phyloP scores from a whole-genome alignment of 306 rosid species.

The Cicer chorassanicum region DNA sequence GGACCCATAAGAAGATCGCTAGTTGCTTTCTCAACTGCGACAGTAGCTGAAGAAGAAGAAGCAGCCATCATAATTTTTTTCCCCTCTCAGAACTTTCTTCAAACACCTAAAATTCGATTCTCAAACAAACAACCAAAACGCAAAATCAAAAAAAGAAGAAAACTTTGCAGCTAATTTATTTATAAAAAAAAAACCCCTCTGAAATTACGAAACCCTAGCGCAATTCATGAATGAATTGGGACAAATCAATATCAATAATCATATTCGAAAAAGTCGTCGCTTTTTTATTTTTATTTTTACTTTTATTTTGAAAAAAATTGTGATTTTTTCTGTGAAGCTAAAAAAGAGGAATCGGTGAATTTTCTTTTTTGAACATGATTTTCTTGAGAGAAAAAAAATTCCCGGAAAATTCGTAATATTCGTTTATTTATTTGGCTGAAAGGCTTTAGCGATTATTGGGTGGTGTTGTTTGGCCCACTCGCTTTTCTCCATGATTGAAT shows the following conservation, averaged over 20 bases:
- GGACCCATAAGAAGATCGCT: conserved; percentile 98
- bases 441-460: conserved; percentile 40
- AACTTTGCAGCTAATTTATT: conserved; percentile 33
- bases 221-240: conserved; percentile 43
- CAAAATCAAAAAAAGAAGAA: conserved; percentile 24
- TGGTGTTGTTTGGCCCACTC: conserved; percentile 40
- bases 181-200: conserved; percentile 18
- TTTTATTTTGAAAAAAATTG: background rate
- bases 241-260: background rate
- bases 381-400: conserved; percentile 20
- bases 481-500: background rate
- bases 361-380: conserved; percentile 30
- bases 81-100: conserved; percentile 38
- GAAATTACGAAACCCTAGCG: conserved; percentile 61
- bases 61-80: conserved; percentile 45
- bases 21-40: conserved; percentile 98
- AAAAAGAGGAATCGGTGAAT: conserved; percentile 38
- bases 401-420: conserved; percentile 56
- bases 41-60: conserved; percentile 86
- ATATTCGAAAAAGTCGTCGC: conserved; percentile 41
- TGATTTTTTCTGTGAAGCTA: background rate
- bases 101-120: conserved; percentile 36
- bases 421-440: conserved; percentile 31
- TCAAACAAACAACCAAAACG: conserved; percentile 24
- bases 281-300: conserved; percentile 35